These are phyloP conservation scores for Neurospora crassa DNA, from an alignment of 2,329 filamentous ascomycete species.

Conservation along the genomic window DNA sequence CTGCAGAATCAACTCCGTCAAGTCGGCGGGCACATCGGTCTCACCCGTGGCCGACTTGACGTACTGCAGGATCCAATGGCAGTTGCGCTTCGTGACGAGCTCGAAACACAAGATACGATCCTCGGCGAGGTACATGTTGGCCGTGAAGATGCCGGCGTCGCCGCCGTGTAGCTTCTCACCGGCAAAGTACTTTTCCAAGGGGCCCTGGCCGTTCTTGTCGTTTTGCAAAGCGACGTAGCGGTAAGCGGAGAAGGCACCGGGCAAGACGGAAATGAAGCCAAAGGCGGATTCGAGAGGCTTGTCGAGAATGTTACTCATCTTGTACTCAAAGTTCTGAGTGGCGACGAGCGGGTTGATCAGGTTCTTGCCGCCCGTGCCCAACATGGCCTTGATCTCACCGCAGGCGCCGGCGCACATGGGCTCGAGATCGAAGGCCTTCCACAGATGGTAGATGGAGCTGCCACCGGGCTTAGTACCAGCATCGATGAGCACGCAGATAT, in stretches of 20 bases:
- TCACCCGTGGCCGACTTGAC: slow-evolving; percentile 96
- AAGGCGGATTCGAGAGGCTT: slow-evolving; percentile 96
- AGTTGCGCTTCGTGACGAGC: slow-evolving; percentile 93
- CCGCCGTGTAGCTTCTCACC: slow-evolving; percentile 93
- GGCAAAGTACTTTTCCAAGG: slow-evolving; percentile 91
- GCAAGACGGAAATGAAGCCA: slow-evolving; percentile 93
- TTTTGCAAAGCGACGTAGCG: slow-evolving; percentile 91
- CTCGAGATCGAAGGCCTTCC: slow-evolving; percentile 97
- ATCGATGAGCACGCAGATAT: slow-evolving; percentile 93
- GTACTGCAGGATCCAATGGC: slow-evolving; percentile 94
- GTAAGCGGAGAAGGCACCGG: slow-evolving; percentile 97
- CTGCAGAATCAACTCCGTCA: slow-evolving; percentile 91
- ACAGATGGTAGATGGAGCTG: slow-evolving; percentile 93
- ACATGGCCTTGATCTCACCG: slow-evolving; percentile 98
- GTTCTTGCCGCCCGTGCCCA: slow-evolving; percentile 74
- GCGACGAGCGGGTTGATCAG: slow-evolving; percentile 89
- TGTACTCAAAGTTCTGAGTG: slow-evolving; percentile 98
- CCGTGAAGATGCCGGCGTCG: slow-evolving; percentile 91
- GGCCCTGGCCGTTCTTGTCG: slow-evolving; percentile 88
- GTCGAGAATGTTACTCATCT: slow-evolving; percentile 98
- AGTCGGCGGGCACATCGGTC: slow-evolving; percentile 90
- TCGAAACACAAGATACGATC: slow-evolving; percentile 99
- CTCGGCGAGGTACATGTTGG: slow-evolving; percentile 98
- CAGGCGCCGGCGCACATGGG: slow-evolving; percentile 97
- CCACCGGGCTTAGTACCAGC: slow-evolving; percentile 90